Percentiles rank a stretch among this genome's conserved stretches.
phyloP scores from a whole-genome alignment of 2,329 filamentous ascomycete genomes.

The Botrytis fabae region DNA sequence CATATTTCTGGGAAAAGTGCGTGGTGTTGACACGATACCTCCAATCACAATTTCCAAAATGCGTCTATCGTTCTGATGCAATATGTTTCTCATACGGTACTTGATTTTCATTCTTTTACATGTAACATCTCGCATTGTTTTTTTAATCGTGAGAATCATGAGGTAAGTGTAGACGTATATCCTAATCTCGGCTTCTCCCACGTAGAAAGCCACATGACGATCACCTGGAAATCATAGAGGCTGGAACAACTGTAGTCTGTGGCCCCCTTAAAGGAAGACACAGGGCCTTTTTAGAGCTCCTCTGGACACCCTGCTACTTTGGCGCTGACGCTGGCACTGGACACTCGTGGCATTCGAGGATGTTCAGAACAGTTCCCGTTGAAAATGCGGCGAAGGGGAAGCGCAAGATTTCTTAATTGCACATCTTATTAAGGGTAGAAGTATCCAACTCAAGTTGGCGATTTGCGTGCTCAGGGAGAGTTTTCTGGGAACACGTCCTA shows the following conservation, averaged over 20 bases:
- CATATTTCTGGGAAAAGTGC: neutral
- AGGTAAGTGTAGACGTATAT: neutral
- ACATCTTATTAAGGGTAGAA: slow-evolving; percentile 15
- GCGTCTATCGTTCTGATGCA: neutral
- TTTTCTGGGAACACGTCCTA: slow-evolving; percentile 18
- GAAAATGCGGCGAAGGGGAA: slow-evolving; percentile 22
- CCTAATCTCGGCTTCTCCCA: slow-evolving; percentile 5
- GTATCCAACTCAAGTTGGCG: neutral
- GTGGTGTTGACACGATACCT: slow-evolving; percentile 7
- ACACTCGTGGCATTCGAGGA: slow-evolving; percentile 22
- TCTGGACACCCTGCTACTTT: neutral
- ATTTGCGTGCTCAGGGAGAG: slow-evolving; percentile 13
- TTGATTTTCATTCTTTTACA: neutral
- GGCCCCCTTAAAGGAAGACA: slow-evolving; percentile 10
- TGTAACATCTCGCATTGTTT: neutral
- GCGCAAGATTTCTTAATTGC: slow-evolving; percentile 24
- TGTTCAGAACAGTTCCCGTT: slow-evolving; percentile 22
- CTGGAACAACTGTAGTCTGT: slow-evolving; percentile 13
- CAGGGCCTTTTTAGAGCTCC: neutral
- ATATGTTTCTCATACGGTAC: neutral
- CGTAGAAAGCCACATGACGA: slow-evolving; percentile 11
- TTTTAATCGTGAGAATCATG: neutral
- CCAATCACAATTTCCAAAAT: neutral
- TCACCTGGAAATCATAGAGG: slow-evolving; percentile 8
- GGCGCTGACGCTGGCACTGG: neutral